Base-by-base conservation (phyloP, 2,329 filamentous ascomycete species). In the Nemania diffusa region DNA sequence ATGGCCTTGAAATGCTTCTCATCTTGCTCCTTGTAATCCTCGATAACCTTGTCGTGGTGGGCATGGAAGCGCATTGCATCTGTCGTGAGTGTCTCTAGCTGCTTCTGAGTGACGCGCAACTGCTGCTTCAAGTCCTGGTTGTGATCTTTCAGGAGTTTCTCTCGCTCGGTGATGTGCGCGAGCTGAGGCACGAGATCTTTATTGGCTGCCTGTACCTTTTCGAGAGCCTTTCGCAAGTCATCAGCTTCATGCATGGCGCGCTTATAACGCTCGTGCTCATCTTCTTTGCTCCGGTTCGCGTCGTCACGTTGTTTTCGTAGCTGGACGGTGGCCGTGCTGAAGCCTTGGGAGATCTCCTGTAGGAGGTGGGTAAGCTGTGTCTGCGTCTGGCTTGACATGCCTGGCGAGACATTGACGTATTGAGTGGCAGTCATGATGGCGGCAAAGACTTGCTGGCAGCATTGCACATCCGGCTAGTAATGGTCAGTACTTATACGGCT, bases 11-110 rank as follows among this genome's bases (percentile, higher is more conserved):
- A 66, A 9, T 74, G 70, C 15, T 68, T 64, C 40, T 73, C 69
- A 50, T 78, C 76, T 44, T 72, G 70, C 5, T 59, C 37, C 34
- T 71, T 66, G 63, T 69, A 73, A 20, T 72, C 56, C 9, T 66
- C 46, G 2, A 65, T 57, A 2, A 71, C 48, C 44, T 69, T 69
- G 8, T 60, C 37, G 26, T 75, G 72, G 17, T 75, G 69, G 3
- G 69, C 59, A n/a, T 71, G 64, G 48, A 78, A 72, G 2, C 57
- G 50, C 29, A 62, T 40, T 0, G 69, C 57, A 1, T 73, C 64
- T 5, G 59, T 9, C 9, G 71, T 60, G 13, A 69, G 59, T 0
- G 26, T 48, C 4, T 61, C 50, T 1, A 73, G 24, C 22, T 72
- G 68, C 3, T 50, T 37, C 44, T 71, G 62, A 11, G 63, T 29